These are phyloP conservation scores for Aspergillus spinulosporus DNA, from an alignment of 2,329 filamentous ascomycete genomes.

Conservation along the genomic window DNA sequence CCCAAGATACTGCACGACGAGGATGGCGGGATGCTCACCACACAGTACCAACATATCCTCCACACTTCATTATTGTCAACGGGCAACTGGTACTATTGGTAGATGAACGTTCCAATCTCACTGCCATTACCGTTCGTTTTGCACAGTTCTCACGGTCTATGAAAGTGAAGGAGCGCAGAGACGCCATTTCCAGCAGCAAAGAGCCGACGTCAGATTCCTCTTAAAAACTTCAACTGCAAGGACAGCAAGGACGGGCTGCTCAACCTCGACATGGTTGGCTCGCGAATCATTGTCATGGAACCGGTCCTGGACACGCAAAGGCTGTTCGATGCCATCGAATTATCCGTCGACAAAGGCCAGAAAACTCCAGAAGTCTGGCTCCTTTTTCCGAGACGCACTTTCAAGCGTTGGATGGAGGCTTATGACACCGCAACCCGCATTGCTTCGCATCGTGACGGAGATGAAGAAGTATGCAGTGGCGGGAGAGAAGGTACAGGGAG, in stretches of 20 bases:
- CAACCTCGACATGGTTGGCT: not conserved
- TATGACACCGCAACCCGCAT: not conserved
- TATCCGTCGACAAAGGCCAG: not conserved
- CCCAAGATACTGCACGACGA: conserved; percentile 4
- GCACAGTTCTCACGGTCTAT: not conserved
- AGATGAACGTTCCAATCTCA: not conserved
- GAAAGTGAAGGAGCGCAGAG: not conserved
- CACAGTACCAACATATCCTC: not conserved
- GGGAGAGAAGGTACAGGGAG: no score
- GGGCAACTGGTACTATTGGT: not conserved
- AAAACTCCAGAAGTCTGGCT: conserved; percentile 2
- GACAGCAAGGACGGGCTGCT: not conserved
- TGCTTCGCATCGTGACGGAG: not conserved
- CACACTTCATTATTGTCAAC: not conserved
- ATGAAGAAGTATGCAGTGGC: not conserved
- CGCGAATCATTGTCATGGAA: not conserved
- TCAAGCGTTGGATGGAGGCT: not conserved
- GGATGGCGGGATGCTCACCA: not conserved
- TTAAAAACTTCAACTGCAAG: not conserved
- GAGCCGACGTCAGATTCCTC: not conserved
- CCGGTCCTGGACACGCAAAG: not conserved
- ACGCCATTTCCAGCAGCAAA: not conserved
- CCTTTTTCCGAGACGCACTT: not conserved
- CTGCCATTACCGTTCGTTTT: not conserved
- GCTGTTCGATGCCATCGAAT: not conserved